Conservation (phyloP, 2,329 filamentous ascomycete species). For the Pseudogymnoascus destructans region DNA sequence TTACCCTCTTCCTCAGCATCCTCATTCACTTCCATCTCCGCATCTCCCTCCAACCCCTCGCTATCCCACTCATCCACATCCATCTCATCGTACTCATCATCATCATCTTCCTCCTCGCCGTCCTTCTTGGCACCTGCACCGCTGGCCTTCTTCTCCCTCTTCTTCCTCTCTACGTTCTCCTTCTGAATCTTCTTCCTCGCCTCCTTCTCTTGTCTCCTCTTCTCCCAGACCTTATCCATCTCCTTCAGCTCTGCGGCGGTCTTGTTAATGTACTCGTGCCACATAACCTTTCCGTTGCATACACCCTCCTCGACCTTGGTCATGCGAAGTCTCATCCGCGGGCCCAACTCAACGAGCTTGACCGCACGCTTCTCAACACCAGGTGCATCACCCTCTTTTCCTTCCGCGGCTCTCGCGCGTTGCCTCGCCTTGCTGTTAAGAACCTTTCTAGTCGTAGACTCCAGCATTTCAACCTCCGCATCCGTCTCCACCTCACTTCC, state of each 20-base stretch:
- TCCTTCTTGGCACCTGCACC: constrained; percentile 34
- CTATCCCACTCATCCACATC: constrained; percentile 32
- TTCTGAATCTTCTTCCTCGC: constrained; percentile 68
- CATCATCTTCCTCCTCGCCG: constrained; percentile 38
- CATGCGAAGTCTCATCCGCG: constrained; percentile 74
- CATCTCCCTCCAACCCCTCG: constrained; percentile 26
- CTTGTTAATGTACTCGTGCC: constrained; percentile 93
- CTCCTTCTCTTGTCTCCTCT: constrained; percentile 68
- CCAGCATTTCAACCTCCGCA: constrained; percentile 79
- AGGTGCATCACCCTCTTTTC: constrained; percentile 29
- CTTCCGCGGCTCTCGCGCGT: constrained; percentile 29
- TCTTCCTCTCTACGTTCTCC: constrained; percentile 83
- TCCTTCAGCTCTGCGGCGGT: constrained; percentile 61
- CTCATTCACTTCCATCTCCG: constrained; percentile 25
- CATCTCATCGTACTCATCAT: constrained; percentile 33
- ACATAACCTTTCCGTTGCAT: constrained; percentile 83
- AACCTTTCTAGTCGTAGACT: constrained; percentile 50
- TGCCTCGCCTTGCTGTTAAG: constrained; percentile 36
- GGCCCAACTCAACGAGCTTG: constrained; percentile 84
- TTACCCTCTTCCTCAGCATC: constrained; percentile 24
- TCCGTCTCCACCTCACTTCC: constrained; percentile 91
- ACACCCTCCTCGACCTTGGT: constrained; percentile 95
- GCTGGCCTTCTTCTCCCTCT: constrained; percentile 43
- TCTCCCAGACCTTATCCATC: constrained; percentile 72
- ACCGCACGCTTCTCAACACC: constrained; percentile 64